Conservation (phyloP, 1,284 basidiomycete genomes). For the Earliella scabrosa region DNA sequence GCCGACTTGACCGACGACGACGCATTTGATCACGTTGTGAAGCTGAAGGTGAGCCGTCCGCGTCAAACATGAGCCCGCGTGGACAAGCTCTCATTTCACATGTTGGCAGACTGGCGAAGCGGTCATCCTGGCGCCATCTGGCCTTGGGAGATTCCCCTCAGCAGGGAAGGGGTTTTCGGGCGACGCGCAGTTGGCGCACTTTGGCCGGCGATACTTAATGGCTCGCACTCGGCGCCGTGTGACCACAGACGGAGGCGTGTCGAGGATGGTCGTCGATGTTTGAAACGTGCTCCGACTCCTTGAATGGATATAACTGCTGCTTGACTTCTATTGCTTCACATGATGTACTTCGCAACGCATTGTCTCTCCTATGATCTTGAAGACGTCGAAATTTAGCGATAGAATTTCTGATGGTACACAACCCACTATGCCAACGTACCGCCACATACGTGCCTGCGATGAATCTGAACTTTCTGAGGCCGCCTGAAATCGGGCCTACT, state of each 20-base stretch:
- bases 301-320: background rate
- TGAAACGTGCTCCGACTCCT: background rate
- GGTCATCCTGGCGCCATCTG: conserved; percentile 65
- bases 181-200: conserved; percentile 27
- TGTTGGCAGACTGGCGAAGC: conserved; percentile 78
- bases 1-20: conserved; percentile 59
- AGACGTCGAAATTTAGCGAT: too few relatives aligned
- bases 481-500: too few relatives aligned
- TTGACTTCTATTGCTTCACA: too few relatives aligned
- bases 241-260: conserved; percentile 67
- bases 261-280: conserved; percentile 49
- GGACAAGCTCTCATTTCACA: too few relatives aligned
- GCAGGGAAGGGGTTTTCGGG: background rate
- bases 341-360: too few relatives aligned
- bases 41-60: conserved; percentile 54
- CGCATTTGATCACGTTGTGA: conserved; percentile 69
- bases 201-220: conserved; percentile 60
- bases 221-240: conserved; percentile 63
- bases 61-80: background rate
- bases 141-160: conserved; percentile 44
- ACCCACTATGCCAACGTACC: too few relatives aligned
- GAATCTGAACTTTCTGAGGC: too few relatives aligned
- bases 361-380: too few relatives aligned
- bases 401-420: too few relatives aligned
- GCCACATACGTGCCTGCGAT: too few relatives aligned